phyloP scores from a whole-genome alignment of 2,329 filamentous ascomycete genomes.

The Ophiostoma himal-ulmi region DNA sequence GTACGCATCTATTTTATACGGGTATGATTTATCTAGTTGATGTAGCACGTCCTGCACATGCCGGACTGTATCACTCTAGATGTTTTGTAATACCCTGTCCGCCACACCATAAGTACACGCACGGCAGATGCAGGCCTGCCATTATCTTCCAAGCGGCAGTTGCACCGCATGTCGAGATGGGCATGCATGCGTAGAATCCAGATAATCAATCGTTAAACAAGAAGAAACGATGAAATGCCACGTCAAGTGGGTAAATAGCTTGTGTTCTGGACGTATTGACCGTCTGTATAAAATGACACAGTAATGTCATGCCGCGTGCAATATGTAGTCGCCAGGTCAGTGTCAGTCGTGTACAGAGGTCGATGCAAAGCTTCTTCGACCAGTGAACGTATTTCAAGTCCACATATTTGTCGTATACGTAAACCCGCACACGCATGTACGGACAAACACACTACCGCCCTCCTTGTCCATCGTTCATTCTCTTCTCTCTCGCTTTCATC shows the following conservation, averaged over 20 bases:
- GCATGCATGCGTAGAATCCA: too few species aligned
- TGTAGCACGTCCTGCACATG: neutral
- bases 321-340: neutral
- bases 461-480: neutral
- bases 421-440: neutral
- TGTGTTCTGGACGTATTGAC: neutral
- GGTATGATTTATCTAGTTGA: neutral
- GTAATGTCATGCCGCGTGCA: too few species aligned
- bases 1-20: too few species aligned
- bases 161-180: neutral
- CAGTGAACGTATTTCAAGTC: neutral
- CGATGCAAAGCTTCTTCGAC: neutral
- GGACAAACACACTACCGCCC: neutral
- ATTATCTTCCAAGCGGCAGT: neutral
- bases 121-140: neutral
- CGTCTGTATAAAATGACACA: neutral
- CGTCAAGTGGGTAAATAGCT: too few species aligned
- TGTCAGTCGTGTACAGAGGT: neutral
- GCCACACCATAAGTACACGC: neutral
- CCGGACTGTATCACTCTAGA: neutral
- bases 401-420: neutral
- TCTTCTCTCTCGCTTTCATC: neutral
- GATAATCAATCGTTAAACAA: too few species aligned
- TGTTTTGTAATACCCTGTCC: neutral
- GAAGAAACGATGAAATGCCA: too few species aligned